Evolutionary conservation across 345 rosid genomes (phyloP).

Genomic region (Theobroma cacao): DNA sequence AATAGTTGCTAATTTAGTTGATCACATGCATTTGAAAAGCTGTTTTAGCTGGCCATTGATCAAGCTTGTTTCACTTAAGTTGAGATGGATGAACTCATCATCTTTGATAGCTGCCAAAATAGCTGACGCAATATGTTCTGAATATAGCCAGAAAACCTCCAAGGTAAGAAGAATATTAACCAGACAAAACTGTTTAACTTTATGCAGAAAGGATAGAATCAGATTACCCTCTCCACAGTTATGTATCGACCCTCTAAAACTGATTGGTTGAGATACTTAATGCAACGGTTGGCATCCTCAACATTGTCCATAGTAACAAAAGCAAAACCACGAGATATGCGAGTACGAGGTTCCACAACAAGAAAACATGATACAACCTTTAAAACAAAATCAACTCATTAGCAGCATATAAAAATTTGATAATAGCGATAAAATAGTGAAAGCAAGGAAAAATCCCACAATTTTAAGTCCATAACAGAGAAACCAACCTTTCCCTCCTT

Average conservation of each 20-base stretch:
- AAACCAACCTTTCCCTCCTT: conserved; percentile 95
- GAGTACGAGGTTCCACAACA: conserved; percentile 92
- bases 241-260: conserved; percentile 93
- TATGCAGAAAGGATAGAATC: conserved; percentile 9
- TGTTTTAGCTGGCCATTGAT: conserved; percentile 91
- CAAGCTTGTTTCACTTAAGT: conserved; percentile 92
- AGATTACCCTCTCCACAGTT: conserved; percentile 94
- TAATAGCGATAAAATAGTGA: not conserved
- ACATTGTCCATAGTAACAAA: conserved; percentile 77
- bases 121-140: conserved; percentile 93
- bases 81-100: conserved; percentile 79
- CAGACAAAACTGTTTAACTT: conserved; percentile 23
- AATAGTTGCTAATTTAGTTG: conserved; percentile 90
- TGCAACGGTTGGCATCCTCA: conserved; percentile 87
- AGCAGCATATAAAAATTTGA: not conserved
- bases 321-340: conserved; percentile 95
- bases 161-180: conserved; percentile 56
- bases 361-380: conserved; percentile 92
- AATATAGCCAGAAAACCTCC: conserved; percentile 92
- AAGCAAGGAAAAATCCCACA: not conserved
- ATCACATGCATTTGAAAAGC: conserved; percentile 92
- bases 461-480: not conserved
- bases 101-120: conserved; percentile 98
- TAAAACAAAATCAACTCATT: conserved; percentile 10
- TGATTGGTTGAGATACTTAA: conserved; percentile 95